Base-by-base conservation (phyloP, 73 alveolate genomes). In the Uronychia setigera region DNA sequence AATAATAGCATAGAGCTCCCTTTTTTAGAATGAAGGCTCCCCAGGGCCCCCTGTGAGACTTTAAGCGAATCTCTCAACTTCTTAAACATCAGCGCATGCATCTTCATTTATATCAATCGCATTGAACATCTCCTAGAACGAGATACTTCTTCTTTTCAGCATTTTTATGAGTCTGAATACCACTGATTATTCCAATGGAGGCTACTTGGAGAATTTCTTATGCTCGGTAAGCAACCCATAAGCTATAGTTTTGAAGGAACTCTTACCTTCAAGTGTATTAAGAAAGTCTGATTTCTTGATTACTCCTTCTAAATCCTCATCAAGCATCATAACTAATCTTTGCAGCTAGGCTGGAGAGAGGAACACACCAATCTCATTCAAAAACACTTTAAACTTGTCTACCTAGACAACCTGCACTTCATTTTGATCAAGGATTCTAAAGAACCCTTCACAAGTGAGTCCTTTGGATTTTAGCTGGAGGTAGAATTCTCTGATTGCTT, bases 231-330 rank as follows among this genome's bases (percentile, higher is more conserved):
- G n/a, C 77, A 89, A 90, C 35, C 80, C 83, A 35, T 86, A 92
- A 58, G 96, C 94, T 46, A 46, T 11, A 46, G 5, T 19, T 46
- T 46, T 46, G 67, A 19, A 19, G 5, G 67, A n/a, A n/a, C n/a
- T n/a, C n/a, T n/a, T 46, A 46, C 92, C 92, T 28, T 90, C 94
- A n/a, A 90, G 85, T 30, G 96, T 88, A 27, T 88, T 89, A 19
- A 88, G 46, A 59, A 57, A 92, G 59, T 92, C 96, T n/a, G 88
- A 75, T 19, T 78, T 57, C 9, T 91, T 82, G 31, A 92, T 92
- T 9, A 26, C 74, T 0, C 92, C 96, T 33, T 92, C 83, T 84
- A 92, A 74, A 82, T 92, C 96, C 74, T 92, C 96, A 84, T 92
- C 94, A 33, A 92, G 33, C 29, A 92, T 81, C 74, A 87, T 34